Base-by-base conservation (phyloP, 371 early-diverging fungal species). In the Mortierella sp. region DNA sequence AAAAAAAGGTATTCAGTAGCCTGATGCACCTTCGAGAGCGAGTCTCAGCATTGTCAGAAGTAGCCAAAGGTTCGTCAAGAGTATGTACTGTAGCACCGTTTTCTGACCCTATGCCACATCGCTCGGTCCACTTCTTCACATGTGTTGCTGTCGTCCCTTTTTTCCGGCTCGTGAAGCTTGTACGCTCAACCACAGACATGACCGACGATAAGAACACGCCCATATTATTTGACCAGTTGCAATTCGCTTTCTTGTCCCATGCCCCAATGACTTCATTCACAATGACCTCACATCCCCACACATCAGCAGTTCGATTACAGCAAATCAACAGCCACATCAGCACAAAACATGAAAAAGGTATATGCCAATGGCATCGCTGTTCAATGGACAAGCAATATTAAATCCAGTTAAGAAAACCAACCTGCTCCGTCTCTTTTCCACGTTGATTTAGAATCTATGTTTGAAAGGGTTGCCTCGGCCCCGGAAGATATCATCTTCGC, bases 401-500 rank as follows among this genome's bases (percentile, higher is more conserved):
- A 26, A 4, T 24, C 11, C 28, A 9, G 1, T n/a, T 7, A 17
- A n/a, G 44, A 1, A 17, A 19, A 2, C 5, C 7, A n/a, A 44
- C 44, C 26, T 26, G 48, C 12, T 14, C 28, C 27, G 17, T 50
- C 2, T 15, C 31, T 6, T 30, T 56, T 24, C 27, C 23, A 12
- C 34, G 42, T 6, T 14, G 9, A 11, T 51, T 17, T 32, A 75
- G 76, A 57, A 12, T 89, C 90, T 32, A 68, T 87, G 57, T 95
- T 95, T 72, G 72, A 83, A 37, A 52, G 79, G 14, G 87, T 92
- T 5, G 86, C 90, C 21, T 81, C 85, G 60, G 93, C 95, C 5
- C 95, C 96, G 21, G 89, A 94, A 41, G 99, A 98, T 82, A 86
- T 92, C 55, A 98, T 98, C 72, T 94, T 98, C 72, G 82, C 93